Evolutionary conservation across 2,329 filamentous ascomycete genomes (phyloP), one percentile per base, ranked within the genome.

Genomic region (Colletotrichum eremochloae): DNA sequence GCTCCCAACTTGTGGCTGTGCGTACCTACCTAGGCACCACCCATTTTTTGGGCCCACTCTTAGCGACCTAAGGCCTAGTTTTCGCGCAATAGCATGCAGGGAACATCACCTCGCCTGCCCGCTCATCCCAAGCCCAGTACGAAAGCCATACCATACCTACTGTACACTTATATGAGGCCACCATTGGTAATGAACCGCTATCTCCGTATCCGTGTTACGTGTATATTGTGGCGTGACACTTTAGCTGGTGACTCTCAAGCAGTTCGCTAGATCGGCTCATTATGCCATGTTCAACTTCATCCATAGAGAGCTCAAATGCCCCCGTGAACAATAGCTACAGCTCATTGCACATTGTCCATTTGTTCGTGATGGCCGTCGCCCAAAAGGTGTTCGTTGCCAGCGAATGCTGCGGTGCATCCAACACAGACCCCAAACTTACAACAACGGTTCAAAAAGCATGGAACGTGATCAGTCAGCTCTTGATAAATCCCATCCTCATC

Each of bases 1-100:
- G 50, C 68, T 63, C 68, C 68, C 65, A 55, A 29, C 38, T 38
- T n/a, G 68, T 71, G 68, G 65, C 68, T 68, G 58, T 68, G 65
- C 53, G 65, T 44, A 50, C 29, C 24, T 24, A 24, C 24, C 24
- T 24, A 24, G 24, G 52, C 33, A 50, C 44, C 44, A 33, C 57
- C 29, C 56, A 52, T 31, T 67, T 55, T 40, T 24, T 24, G 24
- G 24, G 31, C n/a, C n/a, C n/a, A 46, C 38, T 38, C 56, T 46
- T 36, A 18, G 24, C 14, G 44, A 48, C 44, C 68, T 40, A 63
- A 71, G 68, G 52, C 68, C 52, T 50, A 44, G 24, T 68, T 63
- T 50, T n/a, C 33, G 24, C 44, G 33, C 31, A 38, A 42, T 52
- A 53, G 33, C 48, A 63, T 48, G 36, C 48, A 46, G 44, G 20